phyloP scores from a whole-genome alignment of 2,329 filamentous ascomycete genomes.

The Cordyceps tenuipes region DNA sequence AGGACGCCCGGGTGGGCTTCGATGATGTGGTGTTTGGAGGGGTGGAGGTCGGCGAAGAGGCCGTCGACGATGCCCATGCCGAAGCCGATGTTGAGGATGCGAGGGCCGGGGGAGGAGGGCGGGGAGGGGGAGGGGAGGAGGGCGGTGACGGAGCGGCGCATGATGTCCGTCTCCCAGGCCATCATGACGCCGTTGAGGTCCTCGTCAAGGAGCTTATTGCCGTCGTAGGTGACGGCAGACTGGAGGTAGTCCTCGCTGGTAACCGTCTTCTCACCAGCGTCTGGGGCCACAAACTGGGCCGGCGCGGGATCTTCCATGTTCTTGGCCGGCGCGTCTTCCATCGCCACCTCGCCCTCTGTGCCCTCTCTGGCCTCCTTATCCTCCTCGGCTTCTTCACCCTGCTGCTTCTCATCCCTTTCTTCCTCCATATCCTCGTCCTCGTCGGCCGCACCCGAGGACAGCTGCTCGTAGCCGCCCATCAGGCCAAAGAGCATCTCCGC shows the following conservation, averaged over 20 bases:
- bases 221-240: constrained; percentile 55
- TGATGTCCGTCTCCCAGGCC: constrained; percentile 83
- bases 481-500: constrained; percentile 81
- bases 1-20: constrained; percentile 78
- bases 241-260: constrained; percentile 61
- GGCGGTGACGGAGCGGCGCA: constrained; percentile 65
- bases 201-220: constrained; percentile 62
- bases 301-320: constrained; percentile 18
- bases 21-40: constrained; percentile 70
- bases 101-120: constrained; percentile 41
- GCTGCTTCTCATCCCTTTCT: constrained; percentile 23
- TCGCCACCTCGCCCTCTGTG: neutral
- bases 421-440: constrained; percentile 34
- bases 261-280: constrained; percentile 37
- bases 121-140: constrained; percentile 41
- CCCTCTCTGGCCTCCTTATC: neutral
- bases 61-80: constrained; percentile 85
- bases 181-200: constrained; percentile 86
- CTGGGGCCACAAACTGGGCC: constrained; percentile 25
- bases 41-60: constrained; percentile 62
- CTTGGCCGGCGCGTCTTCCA: neutral
- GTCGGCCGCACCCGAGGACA: constrained; percentile 49
- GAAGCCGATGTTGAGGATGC: constrained; percentile 78
- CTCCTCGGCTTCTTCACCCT: constrained; percentile 13
- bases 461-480: constrained; percentile 70